These are phyloP conservation scores for Luffa aegyptiaca DNA, from an alignment of 306 rosid species.

Conservation along the genomic window DNA sequence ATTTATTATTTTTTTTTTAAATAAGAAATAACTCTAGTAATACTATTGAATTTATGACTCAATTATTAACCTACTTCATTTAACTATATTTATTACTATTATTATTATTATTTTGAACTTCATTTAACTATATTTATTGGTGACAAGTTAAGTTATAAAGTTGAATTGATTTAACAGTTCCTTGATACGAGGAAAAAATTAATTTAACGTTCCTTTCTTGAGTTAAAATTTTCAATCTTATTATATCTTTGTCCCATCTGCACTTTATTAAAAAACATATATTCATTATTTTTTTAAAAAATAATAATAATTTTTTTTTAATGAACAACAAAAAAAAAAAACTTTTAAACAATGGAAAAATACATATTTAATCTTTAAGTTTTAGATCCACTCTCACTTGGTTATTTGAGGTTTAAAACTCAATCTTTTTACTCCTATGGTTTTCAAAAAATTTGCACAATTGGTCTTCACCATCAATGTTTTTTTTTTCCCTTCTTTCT, in stretches of 20 bases:
- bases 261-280: background rate
- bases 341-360: too few species aligned
- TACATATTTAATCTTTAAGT: too few species aligned
- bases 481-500: too few species aligned
- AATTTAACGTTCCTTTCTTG: background rate
- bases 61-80: background rate
- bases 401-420: too few species aligned
- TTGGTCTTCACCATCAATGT: too few species aligned
- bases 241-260: background rate
- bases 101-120: background rate
- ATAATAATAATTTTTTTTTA: too few species aligned
- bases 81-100: background rate
- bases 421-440: too few species aligned
- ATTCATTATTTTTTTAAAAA: too few species aligned
- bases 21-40: background rate
- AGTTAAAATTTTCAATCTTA: background rate
- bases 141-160: background rate
- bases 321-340: too few species aligned
- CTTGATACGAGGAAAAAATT: background rate
- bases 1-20: background rate
- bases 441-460: too few species aligned
- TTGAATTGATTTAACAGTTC: background rate
- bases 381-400: too few species aligned
- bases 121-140: background rate
- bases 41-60: background rate